Base-by-base conservation (phyloP, 495 filamentous ascomycete genomes). In the Penicillium cinerascens region DNA sequence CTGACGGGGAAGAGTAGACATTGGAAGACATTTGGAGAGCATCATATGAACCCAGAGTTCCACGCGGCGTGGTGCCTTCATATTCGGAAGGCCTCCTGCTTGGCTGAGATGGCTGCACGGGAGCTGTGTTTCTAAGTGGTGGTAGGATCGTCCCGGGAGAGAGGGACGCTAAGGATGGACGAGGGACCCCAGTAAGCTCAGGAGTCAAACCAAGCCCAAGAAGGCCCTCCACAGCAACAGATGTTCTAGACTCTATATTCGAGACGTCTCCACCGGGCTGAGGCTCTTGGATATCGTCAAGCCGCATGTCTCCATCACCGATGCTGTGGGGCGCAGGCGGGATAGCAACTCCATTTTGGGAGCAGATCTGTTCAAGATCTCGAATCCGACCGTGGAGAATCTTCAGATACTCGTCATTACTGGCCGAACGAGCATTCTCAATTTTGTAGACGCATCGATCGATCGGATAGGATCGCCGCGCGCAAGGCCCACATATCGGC, bases 401-500 rank as follows among this genome's bases (percentile, higher is more conserved):
- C 18, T 63, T 66, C 47, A 77, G 51, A 35, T 77, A 69, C 35
- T 64, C 70, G 29, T 74, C 70, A 15, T 67, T 69, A 26, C 68
- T 74, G 0, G 66, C 69, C 6, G 70, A 68, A 9, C 70, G 63
- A 22, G 70, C 62, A 51, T 70, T 65, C 4, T 70, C 64, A 16
- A 64, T 46, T 15, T 57, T 70, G 59, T 72, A 78, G 6, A 74
- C 60, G 39, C 74, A 77, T 20, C 55, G 63, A 15, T 69, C 54
- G 17, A 70, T 64, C 13, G 58, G 47, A 42, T 71, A 61, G 7
- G 65, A 63, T 8, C 73, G 67, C 4, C 68, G 62, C 40, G 51
- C 51, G 29, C 75, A 78, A 6, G 70, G 66, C 16, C 67, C 72
- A 61, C 75, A 77, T 35, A 77, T 68, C 23, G 75, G 74, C 51